Percentiles rank a stretch among this genome's conserved stretches.
Evolutionary conservation across 1,284 basidiomycete species (phyloP).

Genomic region (Ustilago loliicola): DNA sequence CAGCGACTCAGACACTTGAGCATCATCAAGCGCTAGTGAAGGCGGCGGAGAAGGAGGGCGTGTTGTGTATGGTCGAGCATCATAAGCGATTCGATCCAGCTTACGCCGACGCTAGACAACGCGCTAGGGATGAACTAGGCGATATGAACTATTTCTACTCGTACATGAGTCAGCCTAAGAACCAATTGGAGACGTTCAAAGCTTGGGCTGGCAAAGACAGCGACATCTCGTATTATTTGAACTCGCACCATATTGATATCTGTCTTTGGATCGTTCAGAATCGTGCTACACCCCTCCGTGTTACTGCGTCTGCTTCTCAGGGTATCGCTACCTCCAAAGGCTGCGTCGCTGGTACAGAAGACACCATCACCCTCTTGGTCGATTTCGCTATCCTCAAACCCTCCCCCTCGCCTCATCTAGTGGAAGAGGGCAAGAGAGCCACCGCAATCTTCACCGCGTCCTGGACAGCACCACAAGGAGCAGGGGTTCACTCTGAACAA

Average conservation of each 20-base stretch:
- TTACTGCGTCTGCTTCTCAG: conserved; percentile 86
- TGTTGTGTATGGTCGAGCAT: conserved; percentile 91
- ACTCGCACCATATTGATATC: conserved; percentile 84
- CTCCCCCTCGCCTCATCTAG: conserved; percentile 76
- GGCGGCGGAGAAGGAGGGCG: conserved; percentile 81
- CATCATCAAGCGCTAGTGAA: conserved; percentile 84
- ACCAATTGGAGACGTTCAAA: conserved; percentile 90
- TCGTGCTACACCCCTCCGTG: conserved; percentile 80
- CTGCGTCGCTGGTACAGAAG: conserved; percentile 86
- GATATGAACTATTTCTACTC: conserved; percentile 85
- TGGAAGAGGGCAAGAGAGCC: conserved; percentile 72
- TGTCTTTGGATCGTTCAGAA: conserved; percentile 81
- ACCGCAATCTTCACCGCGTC: conserved; percentile 87
- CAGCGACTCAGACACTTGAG: conserved; percentile 85
- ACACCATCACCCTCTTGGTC: conserved; percentile 92
- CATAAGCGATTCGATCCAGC: conserved; percentile 84
- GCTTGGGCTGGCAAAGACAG: conserved; percentile 94
- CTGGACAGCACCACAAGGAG: conserved; percentile 73
- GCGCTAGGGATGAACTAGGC: conserved; percentile 80
- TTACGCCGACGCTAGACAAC: conserved; percentile 86
- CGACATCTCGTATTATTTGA: conserved; percentile 81
- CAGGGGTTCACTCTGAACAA: conserved; percentile 82
- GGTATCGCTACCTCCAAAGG: conserved; percentile 91
- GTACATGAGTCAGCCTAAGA: conserved; percentile 92
- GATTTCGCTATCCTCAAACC: conserved; percentile 83